Percentiles rank a stretch among this genome's conserved stretches.
Evolutionary conservation across 1,284 basidiomycete species (phyloP).

Genomic region (Takashimella koratensis): DNA sequence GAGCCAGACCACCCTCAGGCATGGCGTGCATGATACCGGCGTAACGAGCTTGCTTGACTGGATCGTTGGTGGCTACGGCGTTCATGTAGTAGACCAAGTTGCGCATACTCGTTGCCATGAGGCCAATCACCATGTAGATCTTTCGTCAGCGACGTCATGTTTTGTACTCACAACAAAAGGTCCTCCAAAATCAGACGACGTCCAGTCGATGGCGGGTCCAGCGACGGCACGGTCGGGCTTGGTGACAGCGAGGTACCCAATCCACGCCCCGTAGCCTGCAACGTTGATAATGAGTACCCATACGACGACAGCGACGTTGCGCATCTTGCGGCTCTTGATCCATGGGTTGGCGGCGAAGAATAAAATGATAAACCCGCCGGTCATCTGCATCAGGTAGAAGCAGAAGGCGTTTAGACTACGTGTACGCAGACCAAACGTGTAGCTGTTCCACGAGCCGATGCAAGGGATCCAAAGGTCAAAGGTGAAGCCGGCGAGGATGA

Average conservation of each 20-base stretch:
- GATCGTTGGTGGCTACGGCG: conserved; percentile 6
- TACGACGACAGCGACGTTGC: not conserved
- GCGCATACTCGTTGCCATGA: conserved; percentile 1
- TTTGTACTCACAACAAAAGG: not conserved
- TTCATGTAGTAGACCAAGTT: conserved; percentile 5
- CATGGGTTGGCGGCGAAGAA: not conserved
- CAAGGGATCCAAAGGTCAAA: conserved; percentile 1
- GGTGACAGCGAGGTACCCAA: not conserved
- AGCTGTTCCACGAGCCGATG: conserved; percentile 3
- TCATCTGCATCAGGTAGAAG: conserved; percentile 3
- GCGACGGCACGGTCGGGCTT: conserved; percentile 1
- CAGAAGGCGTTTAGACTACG: conserved; percentile 1
- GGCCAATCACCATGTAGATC: conserved; percentile 4
- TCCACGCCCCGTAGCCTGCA: conserved; percentile 4
- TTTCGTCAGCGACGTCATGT: not conserved
- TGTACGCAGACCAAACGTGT: conserved; percentile 1
- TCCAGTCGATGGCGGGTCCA: conserved; percentile 6
- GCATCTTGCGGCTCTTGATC: not conserved
- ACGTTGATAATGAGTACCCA: conserved; percentile 2
- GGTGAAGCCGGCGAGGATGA: conserved; percentile 4
- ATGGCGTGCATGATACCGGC: conserved; percentile 7
- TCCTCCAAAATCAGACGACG: not conserved
- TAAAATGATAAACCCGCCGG: not conserved
- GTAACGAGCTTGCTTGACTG: conserved; percentile 4
- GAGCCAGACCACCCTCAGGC: conserved; percentile 2